These are phyloP conservation scores for Pythium monospermum DNA, from an alignment of 352 stramenopile genomes.

Conservation along the genomic window DNA sequence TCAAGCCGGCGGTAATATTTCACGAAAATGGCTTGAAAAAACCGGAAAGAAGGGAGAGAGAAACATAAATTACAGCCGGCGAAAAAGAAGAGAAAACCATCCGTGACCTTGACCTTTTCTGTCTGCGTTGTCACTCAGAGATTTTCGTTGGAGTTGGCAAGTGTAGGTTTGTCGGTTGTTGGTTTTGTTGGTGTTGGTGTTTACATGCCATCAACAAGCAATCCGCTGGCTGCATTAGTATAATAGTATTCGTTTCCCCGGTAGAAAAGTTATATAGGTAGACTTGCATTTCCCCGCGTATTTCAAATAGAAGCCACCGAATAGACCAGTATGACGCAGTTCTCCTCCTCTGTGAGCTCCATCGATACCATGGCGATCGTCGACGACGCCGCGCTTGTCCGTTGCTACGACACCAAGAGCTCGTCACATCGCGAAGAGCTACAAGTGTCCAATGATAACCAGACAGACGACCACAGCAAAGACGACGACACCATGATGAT, in stretches of 20 bases:
- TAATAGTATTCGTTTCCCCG: constrained; percentile 5
- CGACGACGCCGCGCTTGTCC: constrained; percentile 7
- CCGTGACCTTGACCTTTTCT: too few species aligned
- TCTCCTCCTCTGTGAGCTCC: constrained; percentile 2
- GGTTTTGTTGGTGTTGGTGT: not conserved
- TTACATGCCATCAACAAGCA: constrained; percentile 10
- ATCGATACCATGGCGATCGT: constrained; percentile 7
- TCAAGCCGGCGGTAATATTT: too few species aligned
- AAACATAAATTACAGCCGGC: constrained; percentile 8
- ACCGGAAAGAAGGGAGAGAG: not conserved
- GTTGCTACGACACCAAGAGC: constrained; percentile 14
- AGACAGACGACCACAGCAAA: constrained; percentile 17
- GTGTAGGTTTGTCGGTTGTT: constrained; percentile 9
- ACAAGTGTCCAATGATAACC: constrained; percentile 3
- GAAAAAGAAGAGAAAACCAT: constrained; percentile 7
- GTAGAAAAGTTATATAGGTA: too few species aligned
- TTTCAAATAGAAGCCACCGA: constrained; percentile 3
- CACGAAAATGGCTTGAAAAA: too few species aligned
- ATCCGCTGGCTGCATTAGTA: constrained; percentile 6
- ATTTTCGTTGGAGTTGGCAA: constrained; percentile 7
- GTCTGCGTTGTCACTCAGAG: constrained; percentile 11
- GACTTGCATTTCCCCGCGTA: too few species aligned
- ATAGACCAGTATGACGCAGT: constrained; percentile 11
- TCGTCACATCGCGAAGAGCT: not conserved
- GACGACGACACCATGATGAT: constrained; percentile 13